Percentiles rank a stretch among this genome's conserved stretches.
phyloP scores from a whole-genome alignment of 2,329 filamentous ascomycete genomes.

The Byssochlamys sp. region DNA sequence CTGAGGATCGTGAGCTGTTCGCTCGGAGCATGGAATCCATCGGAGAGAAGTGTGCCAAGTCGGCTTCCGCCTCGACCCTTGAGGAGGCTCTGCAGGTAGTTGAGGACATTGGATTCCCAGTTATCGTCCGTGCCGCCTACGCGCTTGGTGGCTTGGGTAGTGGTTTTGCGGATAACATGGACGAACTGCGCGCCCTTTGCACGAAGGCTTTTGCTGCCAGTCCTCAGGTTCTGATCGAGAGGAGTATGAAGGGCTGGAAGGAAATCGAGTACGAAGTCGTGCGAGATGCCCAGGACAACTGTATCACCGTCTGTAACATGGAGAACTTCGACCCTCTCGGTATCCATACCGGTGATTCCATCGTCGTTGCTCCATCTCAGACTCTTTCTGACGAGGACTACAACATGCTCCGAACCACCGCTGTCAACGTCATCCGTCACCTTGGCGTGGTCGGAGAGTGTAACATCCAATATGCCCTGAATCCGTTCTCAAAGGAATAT shows the following conservation, averaged over 20 bases:
- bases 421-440: constrained; percentile 93
- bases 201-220: constrained; percentile 90
- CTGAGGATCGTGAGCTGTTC: constrained; percentile 93
- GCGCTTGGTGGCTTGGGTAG: constrained; percentile 89
- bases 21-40: constrained; percentile 98
- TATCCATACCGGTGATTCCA: constrained; percentile 95
- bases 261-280: constrained; percentile 99
- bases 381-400: constrained; percentile 96
- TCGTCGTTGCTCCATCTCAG: constrained; percentile 93
- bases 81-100: constrained; percentile 84
- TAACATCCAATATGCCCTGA: constrained; percentile 96
- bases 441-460: constrained; percentile 96
- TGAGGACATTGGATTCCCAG: constrained; percentile 85
- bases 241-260: constrained; percentile 99
- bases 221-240: constrained; percentile 90
- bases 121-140: constrained; percentile 94
- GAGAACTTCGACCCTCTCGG: constrained; percentile 98
- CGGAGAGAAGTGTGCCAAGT: constrained; percentile 94
- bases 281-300: constrained; percentile 89
- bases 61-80: constrained; percentile 77
- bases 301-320: constrained; percentile 99
- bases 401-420: constrained; percentile 96
- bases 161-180: constrained; percentile 84
- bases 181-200: constrained; percentile 76
- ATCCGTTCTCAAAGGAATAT: constrained; percentile 90